Percentiles rank a stretch among this genome's conserved stretches.
phyloP scores from a whole-genome alignment of 2,329 filamentous ascomycete genomes.

The Fusarium humuli region DNA sequence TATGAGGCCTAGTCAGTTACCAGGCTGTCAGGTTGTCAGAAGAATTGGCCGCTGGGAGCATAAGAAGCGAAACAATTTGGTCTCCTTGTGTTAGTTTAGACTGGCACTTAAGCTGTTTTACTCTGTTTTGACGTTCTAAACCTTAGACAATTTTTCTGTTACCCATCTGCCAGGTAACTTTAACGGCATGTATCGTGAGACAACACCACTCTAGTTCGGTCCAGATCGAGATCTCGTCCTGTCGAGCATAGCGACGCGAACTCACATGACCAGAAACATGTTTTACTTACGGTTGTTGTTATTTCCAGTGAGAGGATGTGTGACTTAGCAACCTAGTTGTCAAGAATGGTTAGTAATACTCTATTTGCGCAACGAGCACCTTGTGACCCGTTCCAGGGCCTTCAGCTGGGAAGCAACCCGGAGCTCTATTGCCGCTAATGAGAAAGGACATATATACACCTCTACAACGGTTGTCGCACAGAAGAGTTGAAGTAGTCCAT shows the following conservation, averaged over 20 bases:
- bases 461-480: neutral
- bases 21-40: neutral
- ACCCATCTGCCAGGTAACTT: neutral
- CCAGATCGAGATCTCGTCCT: too few species aligned
- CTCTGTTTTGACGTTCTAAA: neutral
- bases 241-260: too few species aligned
- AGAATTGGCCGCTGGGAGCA: neutral
- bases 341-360: neutral
- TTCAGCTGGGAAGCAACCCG: neutral
- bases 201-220: neutral
- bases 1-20: neutral
- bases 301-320: neutral
- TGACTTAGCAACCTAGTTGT: neutral
- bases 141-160: neutral
- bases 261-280: neutral
- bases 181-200: neutral
- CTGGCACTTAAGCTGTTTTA: neutral
- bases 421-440: neutral
- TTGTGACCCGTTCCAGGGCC: neutral
- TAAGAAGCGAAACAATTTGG: too few species aligned
- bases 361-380: neutral
- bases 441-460: neutral
- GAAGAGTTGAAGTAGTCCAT: neutral
- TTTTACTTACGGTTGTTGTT: neutral
- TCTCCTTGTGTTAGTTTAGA: too few species aligned